Conservation (phyloP, 1,139 yeast species). For the Ogataea hybrid region DNA sequence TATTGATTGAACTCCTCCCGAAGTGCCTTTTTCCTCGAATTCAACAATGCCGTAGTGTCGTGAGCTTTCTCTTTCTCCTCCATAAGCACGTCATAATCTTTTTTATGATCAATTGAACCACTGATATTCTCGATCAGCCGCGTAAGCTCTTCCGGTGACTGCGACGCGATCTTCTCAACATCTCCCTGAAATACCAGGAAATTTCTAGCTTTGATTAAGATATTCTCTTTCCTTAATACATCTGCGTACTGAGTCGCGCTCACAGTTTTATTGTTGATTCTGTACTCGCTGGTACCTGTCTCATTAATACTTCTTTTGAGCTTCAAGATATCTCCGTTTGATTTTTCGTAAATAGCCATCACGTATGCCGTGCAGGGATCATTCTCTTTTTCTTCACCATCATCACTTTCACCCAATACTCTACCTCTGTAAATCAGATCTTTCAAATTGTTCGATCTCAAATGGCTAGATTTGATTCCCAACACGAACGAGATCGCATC, state of each 20-base stretch:
- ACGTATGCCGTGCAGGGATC: slow-evolving; percentile 73
- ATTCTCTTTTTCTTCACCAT: slow-evolving; percentile 24
- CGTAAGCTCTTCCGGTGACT: slow-evolving; percentile 75
- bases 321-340: slow-evolving; percentile 50
- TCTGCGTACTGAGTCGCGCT: slow-evolving; percentile 64
- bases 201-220: slow-evolving; percentile 84
- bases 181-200: slow-evolving; percentile 97
- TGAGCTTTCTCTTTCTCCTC: slow-evolving; percentile 68
- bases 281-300: slow-evolving; percentile 66
- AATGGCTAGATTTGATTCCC: slow-evolving; percentile 75
- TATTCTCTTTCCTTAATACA: slow-evolving; percentile 74
- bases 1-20: slow-evolving; percentile 79
- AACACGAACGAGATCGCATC: slow-evolving; percentile 95
- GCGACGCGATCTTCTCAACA: slow-evolving; percentile 90
- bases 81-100: slow-evolving; percentile 66
- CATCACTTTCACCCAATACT: slow-evolving; percentile 25
- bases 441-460: slow-evolving; percentile 70
- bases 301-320: slow-evolving; percentile 55
- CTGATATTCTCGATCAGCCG: slow-evolving; percentile 76
- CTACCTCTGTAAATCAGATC: slow-evolving; percentile 84
- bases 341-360: slow-evolving; percentile 71
- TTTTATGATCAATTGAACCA: slow-evolving; percentile 68
- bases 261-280: slow-evolving; percentile 61
- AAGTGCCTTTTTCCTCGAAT: slow-evolving; percentile 69
- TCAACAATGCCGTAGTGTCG: slow-evolving; percentile 61